Base-by-base conservation (phyloP, 768 basidiomycete species). In the Infundibulicybe gibba region DNA sequence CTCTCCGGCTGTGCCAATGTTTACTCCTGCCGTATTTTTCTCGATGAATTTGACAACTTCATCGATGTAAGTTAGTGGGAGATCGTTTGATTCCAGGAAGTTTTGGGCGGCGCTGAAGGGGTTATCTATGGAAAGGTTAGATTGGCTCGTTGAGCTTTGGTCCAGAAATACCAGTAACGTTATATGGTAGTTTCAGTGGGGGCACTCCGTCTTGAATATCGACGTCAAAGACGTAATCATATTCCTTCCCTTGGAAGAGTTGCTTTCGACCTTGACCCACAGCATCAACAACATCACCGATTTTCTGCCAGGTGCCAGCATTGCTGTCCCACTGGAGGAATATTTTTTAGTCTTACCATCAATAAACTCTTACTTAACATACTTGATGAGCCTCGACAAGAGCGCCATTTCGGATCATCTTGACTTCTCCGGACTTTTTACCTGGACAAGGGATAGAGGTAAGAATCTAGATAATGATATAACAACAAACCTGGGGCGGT, bases 171-270 rank as follows among this genome's bases (percentile, higher is more conserved):
- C 94, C 94, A 39, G 81, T 78, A 19, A 79, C 82, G 61, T 98
- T 97, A 64, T 90, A 98, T 0, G 95, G 95, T 16, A 99, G 75
- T 60, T 97, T 98, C 53, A 98, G 72, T 6, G 94, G 85, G 10
- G 95, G 94, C 13, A 81, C 83, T 2, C 94, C 94, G 49, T 97
- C 95, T 58, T 91, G 79, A 20, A 97, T 86, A 58, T 98, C 97
- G 32, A 99, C 94, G 59, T 97, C 94, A 58, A 98, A 97, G n/a
- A 99, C 95, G 58, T 97, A 97, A 67, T 99, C 97, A 60, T 94
- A 99, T 67, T 98, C 95, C 60, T 86, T 85, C 14, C 97, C 97
- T 55, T 93, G 66, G 59, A 88, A 87, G n/a, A 97, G 75, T 65
- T 94, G 90, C 65, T 90, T 94, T 48, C 92, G 77, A n/a, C 82